Evolutionary conservation across 2,329 filamentous ascomycete genomes (phyloP), one percentile per base, ranked within the genome.

Genomic region (Ascochyta lentis): DNA sequence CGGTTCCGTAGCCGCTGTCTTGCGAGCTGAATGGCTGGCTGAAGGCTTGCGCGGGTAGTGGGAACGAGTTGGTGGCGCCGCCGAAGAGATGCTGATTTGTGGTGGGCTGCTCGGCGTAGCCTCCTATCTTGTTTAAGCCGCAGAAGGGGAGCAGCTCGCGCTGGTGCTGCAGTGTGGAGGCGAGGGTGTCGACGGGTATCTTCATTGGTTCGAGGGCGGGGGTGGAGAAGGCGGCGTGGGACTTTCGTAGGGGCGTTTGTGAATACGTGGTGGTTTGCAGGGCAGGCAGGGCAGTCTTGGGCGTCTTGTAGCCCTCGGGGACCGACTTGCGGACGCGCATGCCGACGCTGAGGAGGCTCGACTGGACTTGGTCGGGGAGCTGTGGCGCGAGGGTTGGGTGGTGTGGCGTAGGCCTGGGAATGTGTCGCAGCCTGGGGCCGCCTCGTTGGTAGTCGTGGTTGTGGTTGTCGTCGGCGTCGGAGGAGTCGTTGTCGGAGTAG

Each of bases 301-400:
- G 84, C 1, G 91, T 96, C 80, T 96, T 96, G 83, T 97, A 97
- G 56, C 94, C 94, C 73, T 97, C 93, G 0, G 92, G 89, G 7
- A 98, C 90, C 10, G 90, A 90, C 79, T 98, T 98, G 72, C 94
- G 89, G 46, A 98, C 84, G 23, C 94, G 89, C 92, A 97, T 97
- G 68, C 94, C 94, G 61, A 98, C 94, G 67, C 84, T 91, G 38
- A 97, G 82, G n/a, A 98, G 87, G 59, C 90, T 90, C 33, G 92
- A 84, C 76, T 96, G 91, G 29, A 96, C 82, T 7, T 81, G 81
- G 23, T 82, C 76, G 1, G 91, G 87, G 13, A 93, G 80, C 4
- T 74, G 66, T 3, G 86, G 85, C n/a, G 72, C 58, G 42, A 67
- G 56, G 42, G 56, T 65, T 23, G 54, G 56, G 41, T 59, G 60